Conservation (phyloP, 2,329 filamentous ascomycete species). For the Blastomyces emzantsi region DNA sequence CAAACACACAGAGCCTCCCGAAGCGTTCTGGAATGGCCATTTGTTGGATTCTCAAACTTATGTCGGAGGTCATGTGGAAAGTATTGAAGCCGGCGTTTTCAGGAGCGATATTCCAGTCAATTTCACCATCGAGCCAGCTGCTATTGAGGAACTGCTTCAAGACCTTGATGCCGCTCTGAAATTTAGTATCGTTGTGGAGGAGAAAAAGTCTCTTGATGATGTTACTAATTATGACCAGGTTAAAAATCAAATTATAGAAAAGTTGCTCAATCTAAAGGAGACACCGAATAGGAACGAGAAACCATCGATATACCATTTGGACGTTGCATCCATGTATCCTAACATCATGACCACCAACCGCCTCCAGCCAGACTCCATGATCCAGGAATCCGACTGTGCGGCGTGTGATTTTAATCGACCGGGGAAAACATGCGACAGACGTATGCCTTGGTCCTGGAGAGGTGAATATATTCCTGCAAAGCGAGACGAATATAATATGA, state of each 20-base stretch:
- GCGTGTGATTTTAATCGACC: conserved; percentile 97
- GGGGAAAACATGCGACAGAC: conserved; percentile 90
- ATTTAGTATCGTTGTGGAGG: conserved; percentile 78
- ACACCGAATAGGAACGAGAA: conserved; percentile 77
- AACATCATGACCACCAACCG: conserved; percentile 99
- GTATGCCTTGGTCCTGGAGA: conserved; percentile 96
- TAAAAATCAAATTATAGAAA: conserved; percentile 68
- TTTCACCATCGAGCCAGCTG: conserved; percentile 79
- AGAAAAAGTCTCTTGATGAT: conserved; percentile 72
- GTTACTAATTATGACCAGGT: conserved; percentile 76
- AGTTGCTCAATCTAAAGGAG: conserved; percentile 62
- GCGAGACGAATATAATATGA: conserved; percentile 99
- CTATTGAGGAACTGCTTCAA: conserved; percentile 76
- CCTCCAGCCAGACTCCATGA: conserved; percentile 97
- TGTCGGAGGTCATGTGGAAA: conserved; percentile 96
- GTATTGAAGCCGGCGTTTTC: conserved; percentile 97
- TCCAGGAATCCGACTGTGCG: conserved; percentile 88
- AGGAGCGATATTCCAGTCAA: conserved; percentile 91
- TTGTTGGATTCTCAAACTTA: conserved; percentile 95
- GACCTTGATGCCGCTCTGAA: conserved; percentile 83
- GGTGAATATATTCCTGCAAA: conserved; percentile 95
- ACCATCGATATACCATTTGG: conserved; percentile 93
- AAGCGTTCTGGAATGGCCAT: conserved; percentile 95
- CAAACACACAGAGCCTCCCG: conserved; percentile 84
- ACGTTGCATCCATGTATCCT: conserved; percentile 98